Evolutionary conservation across 441 rosid genomes (phyloP), one percentile per base, ranked within the genome.

Genomic region (Francoa sonchifolia): DNA sequence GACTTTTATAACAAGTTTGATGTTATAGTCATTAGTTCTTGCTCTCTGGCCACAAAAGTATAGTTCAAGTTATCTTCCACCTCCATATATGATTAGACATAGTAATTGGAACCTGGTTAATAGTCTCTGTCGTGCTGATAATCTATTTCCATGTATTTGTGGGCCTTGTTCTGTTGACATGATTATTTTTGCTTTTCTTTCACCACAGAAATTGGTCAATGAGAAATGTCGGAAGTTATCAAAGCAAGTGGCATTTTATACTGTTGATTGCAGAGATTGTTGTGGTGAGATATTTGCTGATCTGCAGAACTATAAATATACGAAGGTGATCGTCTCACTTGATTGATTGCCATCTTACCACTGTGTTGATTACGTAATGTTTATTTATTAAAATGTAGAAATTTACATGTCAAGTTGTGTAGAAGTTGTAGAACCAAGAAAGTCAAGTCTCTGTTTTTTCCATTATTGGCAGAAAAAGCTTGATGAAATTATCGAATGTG

Each of bases 241-340:
- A n/a, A 86, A 77, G 69, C 82, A 72, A 3, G 59, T 82, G n/a
- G 82, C 94, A 41, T 86, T 86, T 62, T 86, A 82, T 43, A 58
- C 76, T 0, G 76, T 86, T 16, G 94, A 82, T 32, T 75, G 88
- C 51, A 75, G 88, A 58, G 81, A 68, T 54, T 79, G 79, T 2
- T 77, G 75, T 42, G 92, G 92, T 40, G 92, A 86, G 69, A 74
- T 86, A 19, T 86, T 86, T 47, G 88, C 77, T 16, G 94, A 86
- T 59, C 62, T 86, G 50, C 83, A 75, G 63, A 62, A 65, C 28
- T 72, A 77, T 52, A 67, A 65, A 45, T 75, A 68, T 39, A 27
- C 73, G 13, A 71, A 73, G 92, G 92, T 80, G 47, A 51, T 30
- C 8, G 20, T 49, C 50, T 28, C 12, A 19, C 10, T 48, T 14